Evolutionary conservation across 495 filamentous ascomycete genomes (phyloP).

Genomic region (Talaromyces wortmannii): DNA sequence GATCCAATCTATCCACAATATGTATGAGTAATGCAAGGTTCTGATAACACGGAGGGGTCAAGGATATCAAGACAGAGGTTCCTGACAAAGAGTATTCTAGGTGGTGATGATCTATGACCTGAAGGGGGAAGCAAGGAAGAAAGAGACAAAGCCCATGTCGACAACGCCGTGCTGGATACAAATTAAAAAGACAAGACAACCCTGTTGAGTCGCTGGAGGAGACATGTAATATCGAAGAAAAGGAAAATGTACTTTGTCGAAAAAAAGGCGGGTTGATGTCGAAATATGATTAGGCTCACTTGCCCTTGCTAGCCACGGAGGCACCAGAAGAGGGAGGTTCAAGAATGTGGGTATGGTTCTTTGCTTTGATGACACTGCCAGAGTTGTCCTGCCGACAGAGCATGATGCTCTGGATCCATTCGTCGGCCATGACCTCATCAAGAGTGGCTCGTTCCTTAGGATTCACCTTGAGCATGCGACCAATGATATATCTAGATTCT

Average conservation of each 20-base stretch:
- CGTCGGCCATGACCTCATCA: constrained; percentile 76
- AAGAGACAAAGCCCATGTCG: neutral
- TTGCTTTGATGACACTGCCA: constrained; percentile 44
- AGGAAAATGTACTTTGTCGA: neutral
- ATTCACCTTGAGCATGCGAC: constrained; percentile 86
- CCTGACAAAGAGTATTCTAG: neutral
- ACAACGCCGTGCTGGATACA: neutral
- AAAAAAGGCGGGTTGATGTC: neutral
- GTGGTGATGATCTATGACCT: neutral
- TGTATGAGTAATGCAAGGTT: neutral
- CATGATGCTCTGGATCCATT: constrained; percentile 74
- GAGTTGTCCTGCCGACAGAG: constrained; percentile 56
- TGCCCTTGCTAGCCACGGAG: constrained; percentile 37
- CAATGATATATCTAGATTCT: constrained; percentile 84
- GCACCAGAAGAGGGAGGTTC: constrained; percentile 46
- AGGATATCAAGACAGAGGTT: neutral
- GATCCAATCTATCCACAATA: neutral
- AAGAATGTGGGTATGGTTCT: constrained; percentile 55
- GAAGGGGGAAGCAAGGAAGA: neutral
- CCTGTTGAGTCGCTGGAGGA: neutral
- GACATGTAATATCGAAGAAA: neutral
- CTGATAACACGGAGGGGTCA: neutral
- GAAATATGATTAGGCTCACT: constrained; percentile 5
- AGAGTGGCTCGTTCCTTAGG: constrained; percentile 78
- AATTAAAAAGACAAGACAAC: neutral